phyloP scores from a whole-genome alignment of 192 early-diverging fungal genomes.

The Backusella sp. region DNA sequence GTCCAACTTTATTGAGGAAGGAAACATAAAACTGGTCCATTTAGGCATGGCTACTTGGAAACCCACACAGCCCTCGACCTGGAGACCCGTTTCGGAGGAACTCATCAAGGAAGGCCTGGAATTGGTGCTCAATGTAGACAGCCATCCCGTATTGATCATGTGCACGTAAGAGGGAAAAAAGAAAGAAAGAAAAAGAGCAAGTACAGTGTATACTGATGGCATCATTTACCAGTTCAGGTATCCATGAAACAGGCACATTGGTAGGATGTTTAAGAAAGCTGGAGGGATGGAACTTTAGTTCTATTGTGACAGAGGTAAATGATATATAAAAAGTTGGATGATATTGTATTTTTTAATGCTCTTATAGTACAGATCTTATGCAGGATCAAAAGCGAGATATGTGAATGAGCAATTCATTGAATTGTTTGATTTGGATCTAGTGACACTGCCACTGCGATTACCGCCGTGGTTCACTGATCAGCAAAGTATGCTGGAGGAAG shows the following conservation, averaged over 20 bases:
- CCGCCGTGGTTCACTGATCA: constrained; percentile 83
- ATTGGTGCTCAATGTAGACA: constrained; percentile 72
- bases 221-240: constrained; percentile 62
- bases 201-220: neutral
- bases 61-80: constrained; percentile 58
- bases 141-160: constrained; percentile 87
- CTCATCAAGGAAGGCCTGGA: constrained; percentile 95
- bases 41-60: constrained; percentile 68
- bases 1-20: constrained; percentile 74
- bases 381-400: constrained; percentile 82
- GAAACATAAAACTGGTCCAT: constrained; percentile 65
- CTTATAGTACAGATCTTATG: constrained; percentile 84
- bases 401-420: constrained; percentile 95
- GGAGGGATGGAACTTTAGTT: constrained; percentile 96
- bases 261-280: constrained; percentile 92
- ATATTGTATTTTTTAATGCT: neutral
- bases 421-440: constrained; percentile 89
- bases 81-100: constrained; percentile 94
- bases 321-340: neutral
- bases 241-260: constrained; percentile 91
- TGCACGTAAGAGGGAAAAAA: constrained; percentile 67
- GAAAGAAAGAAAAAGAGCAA: neutral
- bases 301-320: constrained; percentile 86
- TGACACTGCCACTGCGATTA: constrained; percentile 75
- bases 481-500: constrained; percentile 53